A percentile compares a stretch with the other conserved stretches of the same genome.
phyloP scores from a whole-genome alignment of 139 green algal genomes.

The Parachlorella kessleri region DNA sequence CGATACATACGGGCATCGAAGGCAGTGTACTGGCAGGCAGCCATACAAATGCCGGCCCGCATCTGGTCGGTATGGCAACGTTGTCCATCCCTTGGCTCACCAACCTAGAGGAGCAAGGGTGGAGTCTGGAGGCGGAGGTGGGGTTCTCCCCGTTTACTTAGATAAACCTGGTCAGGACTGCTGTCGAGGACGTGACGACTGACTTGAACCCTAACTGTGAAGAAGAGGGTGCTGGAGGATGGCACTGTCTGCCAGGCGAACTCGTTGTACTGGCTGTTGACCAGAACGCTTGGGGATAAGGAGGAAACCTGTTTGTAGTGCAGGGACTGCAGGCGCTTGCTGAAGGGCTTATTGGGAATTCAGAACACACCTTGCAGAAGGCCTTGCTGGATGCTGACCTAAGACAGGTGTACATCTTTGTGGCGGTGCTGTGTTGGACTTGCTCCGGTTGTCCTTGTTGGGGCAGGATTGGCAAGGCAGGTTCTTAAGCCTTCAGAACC shows the following conservation, averaged over 20 bases:
- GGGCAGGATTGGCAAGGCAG: background rate
- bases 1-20: too few relatives aligned
- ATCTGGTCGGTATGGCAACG: too few relatives aligned
- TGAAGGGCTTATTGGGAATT: too few relatives aligned
- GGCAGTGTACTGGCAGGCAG: too few relatives aligned
- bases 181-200: background rate
- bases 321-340: too few relatives aligned
- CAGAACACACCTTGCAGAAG: background rate
- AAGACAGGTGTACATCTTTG: background rate
- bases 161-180: background rate
- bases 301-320: too few relatives aligned
- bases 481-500: background rate
- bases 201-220: background rate
- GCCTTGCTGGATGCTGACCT: constrained; percentile 9
- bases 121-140: constrained; percentile 1
- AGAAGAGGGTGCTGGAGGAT: background rate
- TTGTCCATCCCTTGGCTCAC: too few relatives aligned
- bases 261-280: background rate
- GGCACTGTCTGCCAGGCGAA: background rate
- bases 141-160: background rate
- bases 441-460: too few relatives aligned
- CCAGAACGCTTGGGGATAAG: too few relatives aligned
- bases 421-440: too few relatives aligned
- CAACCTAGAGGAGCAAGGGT: background rate
- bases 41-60: too few relatives aligned